These are phyloP conservation scores for Acacia pycnantha DNA, from an alignment of 331 rosid species.

Conservation along the genomic window DNA sequence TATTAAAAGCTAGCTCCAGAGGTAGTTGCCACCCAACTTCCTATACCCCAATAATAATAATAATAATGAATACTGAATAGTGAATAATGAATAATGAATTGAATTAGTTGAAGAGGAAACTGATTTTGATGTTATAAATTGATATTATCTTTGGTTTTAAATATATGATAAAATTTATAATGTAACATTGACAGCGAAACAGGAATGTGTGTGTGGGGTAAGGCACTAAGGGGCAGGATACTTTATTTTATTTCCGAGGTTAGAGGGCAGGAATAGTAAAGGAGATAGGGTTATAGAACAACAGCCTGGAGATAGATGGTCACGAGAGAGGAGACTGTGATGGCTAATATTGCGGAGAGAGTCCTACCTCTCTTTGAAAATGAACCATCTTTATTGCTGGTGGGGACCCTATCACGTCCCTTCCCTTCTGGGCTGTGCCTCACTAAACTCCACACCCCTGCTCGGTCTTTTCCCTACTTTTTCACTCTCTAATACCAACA, in stretches of 20 bases:
- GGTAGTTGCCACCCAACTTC: slow-evolving; percentile 13
- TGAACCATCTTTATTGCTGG: slow-evolving; percentile 36
- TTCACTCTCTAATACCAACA: slow-evolving; percentile 42
- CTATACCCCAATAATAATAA: background rate
- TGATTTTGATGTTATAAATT: background rate
- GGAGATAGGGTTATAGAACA: background rate
- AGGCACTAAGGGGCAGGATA: background rate
- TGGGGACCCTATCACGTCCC: slow-evolving; percentile 47
- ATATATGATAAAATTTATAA: too few species aligned
- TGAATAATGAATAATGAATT: too few species aligned
- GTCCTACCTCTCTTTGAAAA: slow-evolving; percentile 36
- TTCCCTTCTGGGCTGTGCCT: slow-evolving; percentile 10
- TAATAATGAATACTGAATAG: too few species aligned
- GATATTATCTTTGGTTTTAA: too few species aligned
- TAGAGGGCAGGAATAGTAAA: slow-evolving; percentile 17
- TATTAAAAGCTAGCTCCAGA: slow-evolving; percentile 2
- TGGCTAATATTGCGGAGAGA: slow-evolving; percentile 8
- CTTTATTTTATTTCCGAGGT: slow-evolving; percentile 18
- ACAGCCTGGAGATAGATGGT: slow-evolving; percentile 25
- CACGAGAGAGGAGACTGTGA: slow-evolving; percentile 32
- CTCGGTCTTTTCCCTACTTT: slow-evolving; percentile 9
- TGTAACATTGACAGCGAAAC: background rate
- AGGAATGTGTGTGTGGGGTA: background rate
- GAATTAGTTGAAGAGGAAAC: background rate
- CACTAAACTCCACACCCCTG: slow-evolving; percentile 25